A percentile compares a stretch with the other conserved stretches of the same genome.
phyloP scores from a whole-genome alignment of 164 flowering plant species.

The Chimonanthus praecox region DNA sequence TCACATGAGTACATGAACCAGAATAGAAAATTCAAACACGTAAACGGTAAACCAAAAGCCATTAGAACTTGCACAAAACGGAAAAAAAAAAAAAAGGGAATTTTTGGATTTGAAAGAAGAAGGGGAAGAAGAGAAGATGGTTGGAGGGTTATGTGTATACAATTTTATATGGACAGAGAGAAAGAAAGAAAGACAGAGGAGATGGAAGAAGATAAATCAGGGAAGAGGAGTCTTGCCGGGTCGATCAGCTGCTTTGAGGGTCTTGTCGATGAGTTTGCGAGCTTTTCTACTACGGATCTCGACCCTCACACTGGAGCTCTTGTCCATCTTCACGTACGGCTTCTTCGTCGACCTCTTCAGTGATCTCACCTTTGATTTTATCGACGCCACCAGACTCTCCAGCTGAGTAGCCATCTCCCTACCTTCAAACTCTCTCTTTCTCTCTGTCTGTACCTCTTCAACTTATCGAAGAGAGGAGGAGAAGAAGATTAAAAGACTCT shows the following conservation, averaged over 20 bases:
- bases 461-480: background rate
- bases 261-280: slow-evolving; percentile 66
- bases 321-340: slow-evolving; percentile 82
- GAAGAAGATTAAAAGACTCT: background rate
- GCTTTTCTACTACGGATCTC: slow-evolving; percentile 85
- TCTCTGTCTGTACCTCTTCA: background rate
- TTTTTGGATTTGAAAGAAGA: no score
- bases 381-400: slow-evolving; percentile 61
- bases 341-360: slow-evolving; percentile 60
- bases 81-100: no score
- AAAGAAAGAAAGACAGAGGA: background rate
- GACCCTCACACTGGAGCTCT: slow-evolving; percentile 74
- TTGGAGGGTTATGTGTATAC: background rate
- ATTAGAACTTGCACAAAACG: no score
- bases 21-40: no score
- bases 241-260: slow-evolving; percentile 61
- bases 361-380: slow-evolving; percentile 70
- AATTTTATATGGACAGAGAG: background rate
- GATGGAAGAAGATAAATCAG: slow-evolving; percentile 7
- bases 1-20: no score
- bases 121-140: no score
- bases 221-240: slow-evolving; percentile 48
- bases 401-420: slow-evolving; percentile 50
- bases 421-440: background rate
- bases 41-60: no score